Percentiles rank a stretch among this genome's conserved stretches.
These are phyloP conservation scores for Stagonosporopsis tanaceti DNA, from an alignment of 2,329 filamentous ascomycete species.

Conservation along the genomic window DNA sequence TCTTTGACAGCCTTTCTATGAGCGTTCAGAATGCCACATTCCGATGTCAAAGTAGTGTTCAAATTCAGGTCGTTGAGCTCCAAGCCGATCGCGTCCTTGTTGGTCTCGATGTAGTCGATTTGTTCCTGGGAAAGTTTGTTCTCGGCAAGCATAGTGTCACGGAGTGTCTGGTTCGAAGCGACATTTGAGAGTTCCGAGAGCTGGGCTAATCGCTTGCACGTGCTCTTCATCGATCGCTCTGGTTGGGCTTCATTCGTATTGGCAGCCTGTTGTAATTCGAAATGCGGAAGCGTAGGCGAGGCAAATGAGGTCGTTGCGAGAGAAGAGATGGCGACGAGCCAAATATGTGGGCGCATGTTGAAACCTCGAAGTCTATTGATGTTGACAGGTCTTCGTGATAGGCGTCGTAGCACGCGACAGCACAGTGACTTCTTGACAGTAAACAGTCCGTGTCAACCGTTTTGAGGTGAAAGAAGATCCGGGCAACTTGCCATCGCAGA, in stretches of 20 bases:
- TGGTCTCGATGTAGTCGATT: conserved; percentile 30
- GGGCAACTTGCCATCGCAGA: conserved; percentile 3
- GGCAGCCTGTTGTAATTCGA: conserved; percentile 13
- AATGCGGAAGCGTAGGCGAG: conserved; percentile 8
- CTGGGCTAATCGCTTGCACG: conserved; percentile 33
- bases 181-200: conserved; percentile 35
- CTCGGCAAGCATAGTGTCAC: conserved; percentile 32
- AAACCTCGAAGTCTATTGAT: background rate
- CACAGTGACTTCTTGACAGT: background rate
- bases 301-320: conserved; percentile 1
- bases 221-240: background rate
- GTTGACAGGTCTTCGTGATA: background rate
- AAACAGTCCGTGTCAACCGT: background rate
- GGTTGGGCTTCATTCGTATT: background rate
- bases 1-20: conserved; percentile 26
- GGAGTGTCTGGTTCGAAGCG: conserved; percentile 36
- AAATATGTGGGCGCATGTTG: conserved; percentile 5
- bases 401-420: background rate
- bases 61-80: conserved; percentile 31
- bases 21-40: conserved; percentile 36
- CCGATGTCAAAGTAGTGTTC: conserved; percentile 35
- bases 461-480: background rate
- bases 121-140: conserved; percentile 32
- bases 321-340: conserved; percentile 1
- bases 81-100: conserved; percentile 29